Percentiles rank a stretch among this genome's conserved stretches.
These are phyloP conservation scores for Dothideomycetes sp. DNA, from an alignment of 2,329 filamentous ascomycete species.

Conservation along the genomic window DNA sequence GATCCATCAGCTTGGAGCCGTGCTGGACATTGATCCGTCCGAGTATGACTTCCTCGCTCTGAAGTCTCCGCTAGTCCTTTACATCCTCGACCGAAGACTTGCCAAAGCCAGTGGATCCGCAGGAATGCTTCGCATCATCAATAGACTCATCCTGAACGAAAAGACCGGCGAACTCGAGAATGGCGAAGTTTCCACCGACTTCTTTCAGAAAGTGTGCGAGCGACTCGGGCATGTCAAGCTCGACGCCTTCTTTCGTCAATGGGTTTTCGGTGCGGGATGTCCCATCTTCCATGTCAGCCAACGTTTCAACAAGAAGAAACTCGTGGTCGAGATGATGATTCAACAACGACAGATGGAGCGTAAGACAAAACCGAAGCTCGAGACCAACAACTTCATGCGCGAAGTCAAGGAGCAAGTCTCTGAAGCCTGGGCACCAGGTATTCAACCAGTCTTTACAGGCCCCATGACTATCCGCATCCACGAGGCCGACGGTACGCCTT, in stretches of 20 bases:
- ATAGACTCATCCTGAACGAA: slow-evolving; percentile 73
- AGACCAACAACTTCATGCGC: slow-evolving; percentile 67
- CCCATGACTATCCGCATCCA: slow-evolving; percentile 98
- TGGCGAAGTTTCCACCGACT: slow-evolving; percentile 58
- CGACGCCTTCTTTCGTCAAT: slow-evolving; percentile 87
- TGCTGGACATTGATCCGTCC: slow-evolving; percentile 70
- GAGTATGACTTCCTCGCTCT: slow-evolving; percentile 82
- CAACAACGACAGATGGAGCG: slow-evolving; percentile 59
- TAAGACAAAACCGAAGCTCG: slow-evolving; percentile 46
- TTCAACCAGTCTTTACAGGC: slow-evolving; percentile 66
- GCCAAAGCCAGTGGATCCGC: slow-evolving; percentile 78
- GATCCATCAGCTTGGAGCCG: slow-evolving; percentile 66
- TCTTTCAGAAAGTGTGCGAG: slow-evolving; percentile 76
- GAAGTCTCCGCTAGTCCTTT: slow-evolving; percentile 83
- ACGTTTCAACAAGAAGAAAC: slow-evolving; percentile 93
- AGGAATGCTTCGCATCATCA: slow-evolving; percentile 76
- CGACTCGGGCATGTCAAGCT: slow-evolving; percentile 78
- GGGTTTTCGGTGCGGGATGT: slow-evolving; percentile 80
- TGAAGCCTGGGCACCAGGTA: slow-evolving; percentile 51
- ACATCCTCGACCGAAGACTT: slow-evolving; percentile 83
- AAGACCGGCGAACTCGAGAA: slow-evolving; percentile 68
- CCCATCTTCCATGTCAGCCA: slow-evolving; percentile 79
- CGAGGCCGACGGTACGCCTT: slow-evolving; percentile 94
- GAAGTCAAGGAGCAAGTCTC: slow-evolving; percentile 74
- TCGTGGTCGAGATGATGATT: slow-evolving; percentile 87